Conservation (phyloP, 176 grass and related monocot genomes). For the Saccharum spontaneum region DNA sequence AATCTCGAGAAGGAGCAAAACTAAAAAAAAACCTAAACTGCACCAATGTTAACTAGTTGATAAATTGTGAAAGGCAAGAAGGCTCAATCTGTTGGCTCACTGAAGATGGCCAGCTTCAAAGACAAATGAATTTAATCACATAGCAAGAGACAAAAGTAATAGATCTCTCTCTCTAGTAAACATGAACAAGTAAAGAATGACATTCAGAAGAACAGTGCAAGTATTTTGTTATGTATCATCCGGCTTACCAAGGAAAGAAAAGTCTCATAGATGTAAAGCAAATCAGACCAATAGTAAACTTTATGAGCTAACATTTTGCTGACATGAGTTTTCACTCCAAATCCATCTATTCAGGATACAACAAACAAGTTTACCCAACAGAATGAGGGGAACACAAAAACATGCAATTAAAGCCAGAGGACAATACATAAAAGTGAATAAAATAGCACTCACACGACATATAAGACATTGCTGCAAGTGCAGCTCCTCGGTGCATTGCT, state of each 20-base stretch:
- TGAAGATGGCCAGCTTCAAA: not conserved
- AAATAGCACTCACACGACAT: slow-evolving; percentile 73
- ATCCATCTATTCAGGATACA: not conserved
- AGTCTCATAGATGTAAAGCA: not conserved
- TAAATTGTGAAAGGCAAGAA: not conserved
- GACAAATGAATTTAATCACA: not conserved
- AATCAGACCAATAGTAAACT: not conserved
- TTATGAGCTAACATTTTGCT: not conserved
- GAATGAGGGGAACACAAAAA: not conserved
- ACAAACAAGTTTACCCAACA: not conserved
- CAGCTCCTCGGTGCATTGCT: slow-evolving; percentile 84
- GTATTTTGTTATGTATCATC: not conserved
- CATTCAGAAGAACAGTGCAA: not conserved
- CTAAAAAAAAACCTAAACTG: not conserved
- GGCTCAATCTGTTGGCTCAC: not conserved
- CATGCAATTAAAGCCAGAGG: not conserved
- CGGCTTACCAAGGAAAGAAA: slow-evolving; percentile 8
- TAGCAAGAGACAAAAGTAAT: not conserved
- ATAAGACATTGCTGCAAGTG: slow-evolving; percentile 92
- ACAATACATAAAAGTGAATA: slow-evolving; percentile 26
- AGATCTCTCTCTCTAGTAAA: not conserved
- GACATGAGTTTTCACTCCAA: not conserved
- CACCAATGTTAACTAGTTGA: not conserved
- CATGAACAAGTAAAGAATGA: not conserved
- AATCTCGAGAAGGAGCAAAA: not conserved